A percentile compares a stretch with the other conserved stretches of the same genome.
Conservation (phyloP, 805 yeast species). For the Wickerhamomyces rabaulensis region DNA sequence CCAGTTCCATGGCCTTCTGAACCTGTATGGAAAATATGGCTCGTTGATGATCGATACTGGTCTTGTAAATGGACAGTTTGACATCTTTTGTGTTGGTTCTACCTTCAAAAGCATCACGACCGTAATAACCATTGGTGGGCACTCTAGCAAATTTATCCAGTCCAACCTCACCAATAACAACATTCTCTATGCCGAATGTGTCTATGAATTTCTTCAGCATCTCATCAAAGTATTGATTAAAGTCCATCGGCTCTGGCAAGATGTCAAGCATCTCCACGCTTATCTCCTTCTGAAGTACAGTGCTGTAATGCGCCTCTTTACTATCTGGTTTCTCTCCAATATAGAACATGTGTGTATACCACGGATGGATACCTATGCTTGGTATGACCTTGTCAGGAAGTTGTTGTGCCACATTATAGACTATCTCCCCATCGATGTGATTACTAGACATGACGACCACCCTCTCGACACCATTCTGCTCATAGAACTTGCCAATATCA, state of each 20-base stretch:
- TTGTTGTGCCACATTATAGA: slow-evolving; percentile 15
- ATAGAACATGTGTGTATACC: slow-evolving; percentile 70
- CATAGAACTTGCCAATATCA: slow-evolving; percentile 3
- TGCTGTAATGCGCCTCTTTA: slow-evolving; percentile 51
- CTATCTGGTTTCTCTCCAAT: slow-evolving; percentile 8
- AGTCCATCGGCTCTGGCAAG: slow-evolving; percentile 58
- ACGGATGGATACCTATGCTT: slow-evolving; percentile 82
- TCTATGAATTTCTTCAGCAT: slow-evolving; percentile 10
- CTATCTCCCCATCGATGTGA: slow-evolving; percentile 30
- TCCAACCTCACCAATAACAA: slow-evolving; percentile 86
- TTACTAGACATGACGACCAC: slow-evolving; percentile 44
- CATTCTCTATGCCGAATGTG: slow-evolving; percentile 5
- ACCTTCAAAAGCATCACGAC: slow-evolving; percentile 24
- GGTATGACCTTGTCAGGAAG: slow-evolving; percentile 26
- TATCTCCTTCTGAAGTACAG: slow-evolving; percentile 38
- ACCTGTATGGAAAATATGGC: slow-evolving; percentile 46
- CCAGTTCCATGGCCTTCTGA: slow-evolving; percentile 42
- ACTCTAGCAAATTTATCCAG: slow-evolving; percentile 71
- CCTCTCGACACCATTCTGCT: slow-evolving; percentile 3
- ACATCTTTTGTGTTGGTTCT: slow-evolving; percentile 5
- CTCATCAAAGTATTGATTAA: slow-evolving; percentile 30
- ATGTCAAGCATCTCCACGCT: slow-evolving; percentile 32
- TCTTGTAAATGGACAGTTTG: slow-evolving; percentile 42
- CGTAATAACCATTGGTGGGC: slow-evolving; percentile 54
- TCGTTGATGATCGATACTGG: slow-evolving; percentile 62